These are phyloP conservation scores for Spirogloea muscicola DNA, from an alignment of 139 green algal genomes.

Conservation along the genomic window DNA sequence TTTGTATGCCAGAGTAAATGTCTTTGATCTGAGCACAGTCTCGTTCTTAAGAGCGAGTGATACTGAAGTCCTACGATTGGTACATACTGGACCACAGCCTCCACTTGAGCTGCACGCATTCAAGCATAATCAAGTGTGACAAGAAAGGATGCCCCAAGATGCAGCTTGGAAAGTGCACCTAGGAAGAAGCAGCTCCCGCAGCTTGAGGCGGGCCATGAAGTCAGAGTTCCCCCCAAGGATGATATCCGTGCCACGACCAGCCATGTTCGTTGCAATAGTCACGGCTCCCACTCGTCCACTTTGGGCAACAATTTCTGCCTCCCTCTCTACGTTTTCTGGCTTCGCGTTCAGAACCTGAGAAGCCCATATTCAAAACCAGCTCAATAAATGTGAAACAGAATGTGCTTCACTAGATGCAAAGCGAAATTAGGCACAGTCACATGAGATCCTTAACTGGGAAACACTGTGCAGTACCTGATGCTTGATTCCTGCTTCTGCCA, in stretches of 20 bases:
- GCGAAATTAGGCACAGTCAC: neutral
- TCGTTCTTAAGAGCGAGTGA: neutral
- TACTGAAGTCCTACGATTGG: too few species aligned
- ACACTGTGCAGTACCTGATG: too few species aligned
- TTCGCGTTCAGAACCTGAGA: slow-evolving; percentile 94
- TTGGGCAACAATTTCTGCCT: slow-evolving; percentile 92
- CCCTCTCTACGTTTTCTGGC: slow-evolving; percentile 96
- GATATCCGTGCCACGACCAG: slow-evolving; percentile 96
- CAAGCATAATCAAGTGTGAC: too few species aligned
- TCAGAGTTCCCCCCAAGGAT: slow-evolving; percentile 91
- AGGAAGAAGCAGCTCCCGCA: slow-evolving; percentile 89
- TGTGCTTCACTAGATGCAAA: neutral
- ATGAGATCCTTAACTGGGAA: neutral
- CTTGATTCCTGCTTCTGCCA: slow-evolving; percentile 69
- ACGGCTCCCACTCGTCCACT: slow-evolving; percentile 56
- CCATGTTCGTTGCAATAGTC: slow-evolving; percentile 99
- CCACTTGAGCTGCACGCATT: too few species aligned
- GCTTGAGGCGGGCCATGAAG: slow-evolving; percentile 87
- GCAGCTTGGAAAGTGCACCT: too few species aligned
- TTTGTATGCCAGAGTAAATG: neutral
- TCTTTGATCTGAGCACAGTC: neutral
- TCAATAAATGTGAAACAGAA: too few species aligned
- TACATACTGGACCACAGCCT: too few species aligned
- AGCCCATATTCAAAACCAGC: neutral
- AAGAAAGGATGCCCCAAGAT: too few species aligned